Base-by-base conservation (phyloP, 441 rosid genomes). In the Erodium trifolium region DNA sequence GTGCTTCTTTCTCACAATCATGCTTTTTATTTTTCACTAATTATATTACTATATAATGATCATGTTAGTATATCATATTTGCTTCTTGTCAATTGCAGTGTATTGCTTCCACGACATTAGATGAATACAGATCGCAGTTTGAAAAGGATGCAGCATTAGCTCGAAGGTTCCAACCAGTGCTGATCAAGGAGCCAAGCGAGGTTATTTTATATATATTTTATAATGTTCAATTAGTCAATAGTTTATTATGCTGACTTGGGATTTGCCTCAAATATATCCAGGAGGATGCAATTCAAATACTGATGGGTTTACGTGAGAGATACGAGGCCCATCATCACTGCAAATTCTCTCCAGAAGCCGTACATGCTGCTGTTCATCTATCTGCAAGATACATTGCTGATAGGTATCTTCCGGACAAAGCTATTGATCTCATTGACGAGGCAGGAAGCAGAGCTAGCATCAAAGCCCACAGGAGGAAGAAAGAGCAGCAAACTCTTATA, bases 381-480 rank as follows among this genome's bases (percentile, higher is more conserved):
- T 84, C 91, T 19, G 79, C 91, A 27, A 81, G 94, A 72, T 88
- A 88, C 65, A 86, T 88, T 4, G 74, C 89, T 35, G 94, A 88
- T 71, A 84, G 94, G 71, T 79, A 78, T 80, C 91, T 88, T 73
- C 94, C 91, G 4, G 94, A 88, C 80, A 88, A 88, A 79, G 94
- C 94, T 62, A 88, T 88, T 39, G 94, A 86, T 84, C 91, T 86
- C 72, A 81, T 88, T 74, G 94, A 88, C 27, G 94, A 88, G 82
- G 94, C 91, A 34, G 91, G 97, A 76, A 93, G 99, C 79, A 87
- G 96, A 83, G 97, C 99, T 75, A 89, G 82, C 73, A 89, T 93
- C 31, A 80, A 88, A 73, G 87, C 94, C 67, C 85, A 85, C 76
- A 88, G 81, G 84, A 87, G 80, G 90, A 91, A 83, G 82, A 94